Percentiles rank a stretch among this genome's conserved stretches.
These are phyloP conservation scores for Myriosclerotinia duriaeana DNA, from an alignment of 2,329 filamentous ascomycete species.

Conservation along the genomic window DNA sequence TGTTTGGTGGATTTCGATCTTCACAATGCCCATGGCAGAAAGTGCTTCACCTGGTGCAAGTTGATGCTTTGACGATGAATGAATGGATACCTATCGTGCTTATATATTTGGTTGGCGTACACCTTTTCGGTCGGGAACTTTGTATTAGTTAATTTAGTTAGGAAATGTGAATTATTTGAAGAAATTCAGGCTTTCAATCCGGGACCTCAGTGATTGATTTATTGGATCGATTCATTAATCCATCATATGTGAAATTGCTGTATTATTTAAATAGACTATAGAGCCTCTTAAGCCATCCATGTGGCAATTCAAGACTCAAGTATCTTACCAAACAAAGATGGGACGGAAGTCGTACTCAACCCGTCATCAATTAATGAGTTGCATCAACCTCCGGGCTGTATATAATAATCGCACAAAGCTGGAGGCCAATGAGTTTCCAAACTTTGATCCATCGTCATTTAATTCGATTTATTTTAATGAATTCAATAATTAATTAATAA, in stretches of 20 bases:
- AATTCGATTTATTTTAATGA: background rate
- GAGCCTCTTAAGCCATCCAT: too few relatives aligned
- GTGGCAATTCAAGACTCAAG: background rate
- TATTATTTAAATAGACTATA: background rate
- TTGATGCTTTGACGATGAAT: conserved; percentile 39
- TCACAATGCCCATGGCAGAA: conserved; percentile 50
- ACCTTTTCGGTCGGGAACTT: conserved; percentile 22
- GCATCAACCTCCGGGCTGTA: too few relatives aligned
- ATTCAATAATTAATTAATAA: conserved; percentile 4
- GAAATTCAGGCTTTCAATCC: background rate
- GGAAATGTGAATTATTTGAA: conserved; percentile 12
- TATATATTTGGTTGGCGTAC: background rate
- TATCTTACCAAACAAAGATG: background rate
- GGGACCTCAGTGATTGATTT: too few relatives aligned
- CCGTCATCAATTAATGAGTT: background rate
- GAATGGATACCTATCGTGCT: conserved; percentile 28
- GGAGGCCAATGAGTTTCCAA: background rate
- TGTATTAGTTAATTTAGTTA: conserved; percentile 13
- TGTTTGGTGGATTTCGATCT: conserved; percentile 47
- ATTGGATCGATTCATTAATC: background rate
- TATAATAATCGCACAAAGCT: background rate
- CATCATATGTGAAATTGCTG: background rate
- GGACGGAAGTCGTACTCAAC: background rate
- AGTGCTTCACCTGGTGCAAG: conserved; percentile 46
- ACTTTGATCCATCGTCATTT: background rate